Percentiles rank a stretch among this genome's conserved stretches.
phyloP scores from a whole-genome alignment of 306 rosid genomes.

The Neltuma alba region DNA sequence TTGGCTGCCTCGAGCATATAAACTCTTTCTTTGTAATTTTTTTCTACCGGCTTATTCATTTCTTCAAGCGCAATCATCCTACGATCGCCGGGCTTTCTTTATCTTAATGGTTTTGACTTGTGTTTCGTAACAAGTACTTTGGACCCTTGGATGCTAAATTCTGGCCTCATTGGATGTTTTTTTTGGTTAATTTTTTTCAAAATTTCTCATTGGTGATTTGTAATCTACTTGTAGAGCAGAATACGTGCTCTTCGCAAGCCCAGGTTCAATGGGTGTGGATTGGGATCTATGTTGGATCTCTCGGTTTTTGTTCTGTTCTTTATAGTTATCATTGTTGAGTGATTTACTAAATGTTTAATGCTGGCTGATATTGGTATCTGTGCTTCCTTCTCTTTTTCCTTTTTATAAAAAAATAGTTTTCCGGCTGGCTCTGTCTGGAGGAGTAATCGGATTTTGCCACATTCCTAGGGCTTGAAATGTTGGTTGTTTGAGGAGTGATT shows the following conservation, averaged over 20 bases:
- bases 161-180: constrained; percentile 35
- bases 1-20: background rate
- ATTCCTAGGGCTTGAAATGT: constrained; percentile 56
- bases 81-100: constrained; percentile 31
- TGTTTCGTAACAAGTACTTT: constrained; percentile 27
- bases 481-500: constrained; percentile 61
- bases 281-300: constrained; percentile 93
- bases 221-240: constrained; percentile 29
- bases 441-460: constrained; percentile 49
- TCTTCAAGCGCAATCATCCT: constrained; percentile 29
- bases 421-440: constrained; percentile 58
- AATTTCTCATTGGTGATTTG: constrained; percentile 27
- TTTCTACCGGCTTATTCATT: constrained; percentile 33
- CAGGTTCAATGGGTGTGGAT: constrained; percentile 76
- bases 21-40: background rate
- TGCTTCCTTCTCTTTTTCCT: constrained; percentile 18
- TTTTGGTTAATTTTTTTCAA: background rate
- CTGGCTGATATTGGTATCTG: constrained; percentile 64
- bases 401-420: constrained; percentile 30
- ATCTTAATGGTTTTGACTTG: constrained; percentile 25
- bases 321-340: constrained; percentile 45
- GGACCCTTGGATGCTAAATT: constrained; percentile 31
- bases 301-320: constrained; percentile 54
- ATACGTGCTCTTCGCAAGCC: constrained; percentile 42
- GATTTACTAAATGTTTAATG: constrained; percentile 45